Evolutionary conservation across 1,284 basidiomycete genomes (phyloP).

Genomic region (Malassezia obtusa): DNA sequence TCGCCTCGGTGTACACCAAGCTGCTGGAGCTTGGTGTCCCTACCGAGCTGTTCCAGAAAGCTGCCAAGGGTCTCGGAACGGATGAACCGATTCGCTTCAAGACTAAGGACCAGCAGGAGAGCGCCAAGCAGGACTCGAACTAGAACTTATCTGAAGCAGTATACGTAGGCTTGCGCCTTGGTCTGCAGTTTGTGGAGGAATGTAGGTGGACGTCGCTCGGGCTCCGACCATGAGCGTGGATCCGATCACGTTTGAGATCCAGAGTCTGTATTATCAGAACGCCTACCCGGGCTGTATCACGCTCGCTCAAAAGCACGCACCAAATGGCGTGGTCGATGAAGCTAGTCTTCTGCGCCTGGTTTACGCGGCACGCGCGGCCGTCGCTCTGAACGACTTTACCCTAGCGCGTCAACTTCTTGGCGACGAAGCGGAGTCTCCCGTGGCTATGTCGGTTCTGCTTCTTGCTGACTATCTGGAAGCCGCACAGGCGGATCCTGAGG

Average conservation of each 20-base stretch:
- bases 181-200: neutral
- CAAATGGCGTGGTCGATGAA: conserved; percentile 19
- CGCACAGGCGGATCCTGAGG: conserved; percentile 12
- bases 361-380: conserved; percentile 40
- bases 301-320: conserved; percentile 18
- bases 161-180: neutral
- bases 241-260: conserved; percentile 30
- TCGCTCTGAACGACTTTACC: conserved; percentile 28
- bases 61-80: neutral
- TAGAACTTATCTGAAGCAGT: neutral
- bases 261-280: conserved; percentile 45
- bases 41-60: conserved; percentile 29
- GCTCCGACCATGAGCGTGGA: conserved; percentile 17
- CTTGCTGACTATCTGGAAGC: conserved; percentile 35
- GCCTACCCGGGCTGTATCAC: conserved; percentile 40
- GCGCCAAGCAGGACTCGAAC: neutral
- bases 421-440: conserved; percentile 14
- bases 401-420: conserved; percentile 29
- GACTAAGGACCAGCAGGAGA: neutral
- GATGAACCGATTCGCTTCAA: conserved; percentile 4
- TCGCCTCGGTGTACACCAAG: conserved; percentile 27
- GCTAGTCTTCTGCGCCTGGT: conserved; percentile 22
- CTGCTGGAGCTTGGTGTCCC: conserved; percentile 45
- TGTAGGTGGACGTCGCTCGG: neutral
- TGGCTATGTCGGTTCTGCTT: conserved; percentile 24